Percentiles rank a stretch among this genome's conserved stretches.
These are phyloP conservation scores for Zygosaccharomyces sapae DNA, from an alignment of 1,139 yeast species.

Conservation along the genomic window DNA sequence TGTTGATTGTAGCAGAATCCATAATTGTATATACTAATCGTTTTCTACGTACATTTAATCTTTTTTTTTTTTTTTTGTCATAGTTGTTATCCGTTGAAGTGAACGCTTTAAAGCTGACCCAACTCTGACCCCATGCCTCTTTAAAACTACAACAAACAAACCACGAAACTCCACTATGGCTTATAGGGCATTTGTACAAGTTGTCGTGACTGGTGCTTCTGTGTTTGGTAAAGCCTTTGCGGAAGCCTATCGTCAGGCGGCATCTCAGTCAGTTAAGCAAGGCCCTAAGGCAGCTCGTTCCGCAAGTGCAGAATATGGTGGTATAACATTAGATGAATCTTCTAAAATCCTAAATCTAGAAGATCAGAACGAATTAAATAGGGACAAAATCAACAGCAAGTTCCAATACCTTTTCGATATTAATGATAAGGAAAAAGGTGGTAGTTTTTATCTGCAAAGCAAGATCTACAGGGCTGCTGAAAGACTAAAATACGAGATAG, in stretches of 20 bases:
- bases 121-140: background rate
- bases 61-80: background rate
- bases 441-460: constrained; percentile 86
- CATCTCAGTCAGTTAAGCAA: constrained; percentile 72
- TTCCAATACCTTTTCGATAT: constrained; percentile 81
- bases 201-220: constrained; percentile 88
- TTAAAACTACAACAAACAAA: background rate
- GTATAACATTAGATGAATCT: constrained; percentile 83
- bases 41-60: constrained; percentile 4
- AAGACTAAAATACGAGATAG: constrained; percentile 52
- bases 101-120: background rate
- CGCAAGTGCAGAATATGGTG: constrained; percentile 54
- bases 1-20: background rate
- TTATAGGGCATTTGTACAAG: constrained; percentile 84
- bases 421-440: constrained; percentile 90
- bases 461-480: constrained; percentile 86
- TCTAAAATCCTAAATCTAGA: constrained; percentile 85
- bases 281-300: constrained; percentile 55
- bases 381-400: constrained; percentile 66
- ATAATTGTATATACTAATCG: background rate
- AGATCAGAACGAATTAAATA: constrained; percentile 44
- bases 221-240: constrained; percentile 94
- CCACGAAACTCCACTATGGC: constrained; percentile 50
- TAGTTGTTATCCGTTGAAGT: background rate
- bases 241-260: constrained; percentile 97